Base-by-base conservation (phyloP, 192 early-diverging fungal genomes). In the Pilaira anomala region DNA sequence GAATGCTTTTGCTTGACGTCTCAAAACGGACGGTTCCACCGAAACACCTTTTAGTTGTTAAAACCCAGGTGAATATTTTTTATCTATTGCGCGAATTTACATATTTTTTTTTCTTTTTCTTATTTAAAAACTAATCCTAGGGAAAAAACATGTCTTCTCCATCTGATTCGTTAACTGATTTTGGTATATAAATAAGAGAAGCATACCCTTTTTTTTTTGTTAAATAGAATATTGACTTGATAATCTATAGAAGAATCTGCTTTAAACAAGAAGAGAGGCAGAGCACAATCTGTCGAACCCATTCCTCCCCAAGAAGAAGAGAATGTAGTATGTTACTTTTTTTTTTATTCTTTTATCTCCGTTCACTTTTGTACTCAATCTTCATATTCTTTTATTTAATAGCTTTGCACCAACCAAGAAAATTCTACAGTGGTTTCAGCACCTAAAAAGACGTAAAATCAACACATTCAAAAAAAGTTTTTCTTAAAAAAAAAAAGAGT, bases 261-360 rank as follows among this genome's bases (percentile, higher is more conserved):
- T 21, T 48, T 53, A 11, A 63, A 59, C 18, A 66, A 67, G 50
- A 73, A 73, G 55, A 54, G 71, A 59, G 71, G 60, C 21, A 59
- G 71, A 41, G 71, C 71, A 9, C 65, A 66, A 60, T 73, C 71
- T 33, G 65, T 67, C 44, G 71, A 73, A 36, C 71, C 71, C 59
- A 58, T 12, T 49, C 11, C 44, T 28, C 12, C 36, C 28, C 21
- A 29, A 30, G 44, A 28, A 48, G 59, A 25, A 60, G 45, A 52
- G 19, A 33, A 63, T 7, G 48, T 19, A 39, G 36, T 36, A 22
- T 50, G 48, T 30, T 52, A 51, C 14, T 25, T 7, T 22, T 22
- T 50, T 29, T 46, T 59, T 42, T 28, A 36, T 46, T 39, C 2
- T 18, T 21, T 30, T 12, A 12, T n/a, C 26, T 41, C 2, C 22